Conservation (phyloP, 2,329 filamentous ascomycete genomes). For the Ophiostoma fasciatum region DNA sequence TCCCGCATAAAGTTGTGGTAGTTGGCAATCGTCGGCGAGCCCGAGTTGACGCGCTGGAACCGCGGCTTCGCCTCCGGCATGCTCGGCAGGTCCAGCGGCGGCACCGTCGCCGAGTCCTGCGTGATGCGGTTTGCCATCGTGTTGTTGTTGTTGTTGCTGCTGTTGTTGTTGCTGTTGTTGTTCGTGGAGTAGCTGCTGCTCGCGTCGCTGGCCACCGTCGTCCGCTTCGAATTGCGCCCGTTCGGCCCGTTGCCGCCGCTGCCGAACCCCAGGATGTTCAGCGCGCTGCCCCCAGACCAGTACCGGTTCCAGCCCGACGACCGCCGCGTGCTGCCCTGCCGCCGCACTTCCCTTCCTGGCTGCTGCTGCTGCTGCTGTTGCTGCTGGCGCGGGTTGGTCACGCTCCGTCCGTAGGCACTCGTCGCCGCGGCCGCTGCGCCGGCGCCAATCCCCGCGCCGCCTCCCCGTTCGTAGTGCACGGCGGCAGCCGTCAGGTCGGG, state of each 20-base stretch:
- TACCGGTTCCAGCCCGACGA: slow-evolving; percentile 67
- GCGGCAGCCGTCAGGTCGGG: slow-evolving; percentile 5
- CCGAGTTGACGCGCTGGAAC: slow-evolving; percentile 51
- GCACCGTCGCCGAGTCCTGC: slow-evolving; percentile 53
- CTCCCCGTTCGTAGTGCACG: slow-evolving; percentile 17
- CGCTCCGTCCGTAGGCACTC: slow-evolving; percentile 4
- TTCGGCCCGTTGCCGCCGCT: slow-evolving; percentile 24
- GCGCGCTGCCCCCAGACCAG: slow-evolving; percentile 58
- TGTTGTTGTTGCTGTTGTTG: too few species aligned
- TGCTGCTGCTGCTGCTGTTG: slow-evolving; percentile 1
- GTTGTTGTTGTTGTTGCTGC: slow-evolving; percentile 21
- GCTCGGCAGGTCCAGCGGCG: slow-evolving; percentile 47
- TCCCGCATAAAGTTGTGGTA: slow-evolving; percentile 36
- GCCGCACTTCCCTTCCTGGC: slow-evolving; percentile 19
- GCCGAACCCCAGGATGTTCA: slow-evolving; percentile 48
- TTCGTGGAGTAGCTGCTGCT: slow-evolving; percentile 34
- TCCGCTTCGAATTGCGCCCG: slow-evolving; percentile 22
- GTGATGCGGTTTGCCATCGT: slow-evolving; percentile 31
- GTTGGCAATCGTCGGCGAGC: slow-evolving; percentile 54
- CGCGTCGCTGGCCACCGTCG: slow-evolving; percentile 38
- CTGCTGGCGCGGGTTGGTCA: slow-evolving; percentile 12
- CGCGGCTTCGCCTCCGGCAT: slow-evolving; percentile 38
- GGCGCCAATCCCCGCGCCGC: slow-evolving; percentile 1
- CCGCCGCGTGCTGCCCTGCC: slow-evolving; percentile 33
- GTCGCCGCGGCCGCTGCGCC: neutral